Percentiles rank a stretch among this genome's conserved stretches.
Conservation (phyloP, 2,329 filamentous ascomycete species). For the Botryotinia narcissicola region DNA sequence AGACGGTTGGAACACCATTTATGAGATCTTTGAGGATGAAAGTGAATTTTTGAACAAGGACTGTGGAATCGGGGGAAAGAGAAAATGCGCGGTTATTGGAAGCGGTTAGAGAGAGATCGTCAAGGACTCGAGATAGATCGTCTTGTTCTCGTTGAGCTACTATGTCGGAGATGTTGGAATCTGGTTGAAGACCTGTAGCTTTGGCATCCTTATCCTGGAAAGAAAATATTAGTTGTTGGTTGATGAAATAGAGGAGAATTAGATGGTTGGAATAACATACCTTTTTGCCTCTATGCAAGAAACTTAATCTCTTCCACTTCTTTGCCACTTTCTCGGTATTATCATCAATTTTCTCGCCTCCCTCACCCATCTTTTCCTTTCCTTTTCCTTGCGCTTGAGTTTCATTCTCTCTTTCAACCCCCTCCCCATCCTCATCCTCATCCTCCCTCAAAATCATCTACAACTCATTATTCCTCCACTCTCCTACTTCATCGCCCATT, state of each 20-base stretch:
- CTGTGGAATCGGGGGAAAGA: constrained; percentile 78
- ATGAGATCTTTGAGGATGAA: constrained; percentile 88
- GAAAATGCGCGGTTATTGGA: constrained; percentile 84
- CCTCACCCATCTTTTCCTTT: constrained; percentile 32
- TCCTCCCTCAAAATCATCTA: constrained; percentile 47
- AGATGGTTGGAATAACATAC: constrained; percentile 23
- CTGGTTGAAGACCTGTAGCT: constrained; percentile 37
- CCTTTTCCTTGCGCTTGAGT: constrained; percentile 43
- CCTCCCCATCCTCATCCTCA: constrained; percentile 44
- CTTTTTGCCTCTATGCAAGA: constrained; percentile 37
- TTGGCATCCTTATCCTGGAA: constrained; percentile 41
- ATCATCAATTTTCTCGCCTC: constrained; percentile 33
- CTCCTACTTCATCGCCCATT: constrained; percentile 25
- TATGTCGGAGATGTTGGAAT: constrained; percentile 40
- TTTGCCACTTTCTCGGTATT: constrained; percentile 37
- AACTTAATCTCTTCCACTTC: constrained; percentile 44
- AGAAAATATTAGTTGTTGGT: constrained; percentile 36
- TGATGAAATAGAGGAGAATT: not conserved
- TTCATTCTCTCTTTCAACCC: constrained; percentile 38
- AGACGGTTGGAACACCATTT: constrained; percentile 90
- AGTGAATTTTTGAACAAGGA: constrained; percentile 80
- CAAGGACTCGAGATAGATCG: constrained; percentile 76
- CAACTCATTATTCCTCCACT: constrained; percentile 30
- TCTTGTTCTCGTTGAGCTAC: constrained; percentile 56
- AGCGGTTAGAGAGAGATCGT: constrained; percentile 78